Percentiles rank a stretch among this genome's conserved stretches.
These are phyloP conservation scores for Penicillium paneum DNA, from an alignment of 2,329 filamentous ascomycete genomes.

Conservation along the genomic window DNA sequence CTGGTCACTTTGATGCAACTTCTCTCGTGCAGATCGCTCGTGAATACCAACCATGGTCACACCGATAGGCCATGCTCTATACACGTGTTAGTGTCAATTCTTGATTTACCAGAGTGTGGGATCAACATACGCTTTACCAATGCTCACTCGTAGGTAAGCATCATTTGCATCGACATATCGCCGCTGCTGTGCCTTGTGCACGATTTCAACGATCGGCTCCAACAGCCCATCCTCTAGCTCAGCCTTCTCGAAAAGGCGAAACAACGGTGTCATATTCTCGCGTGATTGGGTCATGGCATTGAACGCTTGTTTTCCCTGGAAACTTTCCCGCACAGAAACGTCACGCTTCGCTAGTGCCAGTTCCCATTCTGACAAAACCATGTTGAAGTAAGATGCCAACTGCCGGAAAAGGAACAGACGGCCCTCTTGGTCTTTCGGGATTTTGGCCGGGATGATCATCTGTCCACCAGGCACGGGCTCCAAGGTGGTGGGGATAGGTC, in stretches of 20 bases:
- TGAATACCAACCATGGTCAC: slow-evolving; percentile 99
- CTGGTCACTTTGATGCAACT: slow-evolving; percentile 74
- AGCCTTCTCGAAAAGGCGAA: slow-evolving; percentile 79
- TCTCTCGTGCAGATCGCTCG: slow-evolving; percentile 91
- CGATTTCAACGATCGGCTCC: slow-evolving; percentile 83
- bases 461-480: slow-evolving; percentile 76
- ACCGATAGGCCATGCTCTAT: slow-evolving; percentile 88
- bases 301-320: slow-evolving; percentile 75
- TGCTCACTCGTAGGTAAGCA: slow-evolving; percentile 86
- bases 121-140: slow-evolving; percentile 70
- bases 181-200: slow-evolving; percentile 81
- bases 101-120: background rate
- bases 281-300: slow-evolving; percentile 82
- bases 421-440: slow-evolving; percentile 63
- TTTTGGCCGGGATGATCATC: slow-evolving; percentile 72
- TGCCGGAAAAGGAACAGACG: slow-evolving; percentile 77
- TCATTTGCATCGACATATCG: slow-evolving; percentile 96
- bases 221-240: slow-evolving; percentile 77
- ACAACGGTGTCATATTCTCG: slow-evolving; percentile 84
- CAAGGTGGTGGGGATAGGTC: slow-evolving; percentile 84
- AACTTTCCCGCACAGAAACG: slow-evolving; percentile 62
- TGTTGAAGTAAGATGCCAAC: slow-evolving; percentile 90
- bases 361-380: slow-evolving; percentile 90
- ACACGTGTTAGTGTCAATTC: slow-evolving; percentile 12
- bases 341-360: slow-evolving; percentile 64